Evolutionary conservation across 139 green algal genomes (phyloP), one percentile per base, ranked within the genome.

Genomic region (Micromonas pusilla): DNA sequence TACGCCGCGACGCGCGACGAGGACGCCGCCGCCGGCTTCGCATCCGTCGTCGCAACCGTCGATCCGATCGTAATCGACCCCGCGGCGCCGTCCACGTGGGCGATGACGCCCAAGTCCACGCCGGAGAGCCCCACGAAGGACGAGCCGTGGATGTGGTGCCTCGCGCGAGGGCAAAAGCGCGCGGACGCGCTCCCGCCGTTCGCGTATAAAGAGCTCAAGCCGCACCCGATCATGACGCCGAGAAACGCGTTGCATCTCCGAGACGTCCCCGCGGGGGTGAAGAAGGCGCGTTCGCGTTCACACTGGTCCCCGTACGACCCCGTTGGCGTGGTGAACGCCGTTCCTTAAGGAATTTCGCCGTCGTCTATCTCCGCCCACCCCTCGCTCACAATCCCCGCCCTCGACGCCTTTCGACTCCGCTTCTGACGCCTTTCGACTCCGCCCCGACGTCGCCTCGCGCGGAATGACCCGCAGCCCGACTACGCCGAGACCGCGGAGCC

Each of bases 401-500:
- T n/a, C n/a, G n/a, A n/a, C n/a, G n/a, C n/a, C n/a, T n/a, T n/a
- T n/a, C n/a, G n/a, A n/a, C n/a, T n/a, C n/a, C n/a, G n/a, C n/a
- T n/a, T n/a, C n/a, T n/a, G n/a, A n/a, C n/a, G n/a, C n/a, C n/a
- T n/a, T n/a, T n/a, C n/a, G n/a, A n/a, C n/a, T n/a, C n/a, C n/a
- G n/a, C n/a, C n/a, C n/a, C n/a, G n/a, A n/a, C n/a, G n/a, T n/a
- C n/a, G n/a, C n/a, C n/a, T n/a, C 45, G 9, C 45, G 45, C 45
- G 9, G 9, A 57, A 64, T 3, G 53, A 52, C 67, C 21, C 36
- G 28, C n/a, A n/a, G 1, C 23, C 39, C 57, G 70, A 93, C 78
- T 82, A 53, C 45, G 78, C 82, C n/a, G 67, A 72, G 19, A 85
- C 83, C 32, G 89, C 90, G 31, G 73, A 80, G 25, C 90, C 93